phyloP scores from a whole-genome alignment of 768 basidiomycete species.

The Suillus sp. region DNA sequence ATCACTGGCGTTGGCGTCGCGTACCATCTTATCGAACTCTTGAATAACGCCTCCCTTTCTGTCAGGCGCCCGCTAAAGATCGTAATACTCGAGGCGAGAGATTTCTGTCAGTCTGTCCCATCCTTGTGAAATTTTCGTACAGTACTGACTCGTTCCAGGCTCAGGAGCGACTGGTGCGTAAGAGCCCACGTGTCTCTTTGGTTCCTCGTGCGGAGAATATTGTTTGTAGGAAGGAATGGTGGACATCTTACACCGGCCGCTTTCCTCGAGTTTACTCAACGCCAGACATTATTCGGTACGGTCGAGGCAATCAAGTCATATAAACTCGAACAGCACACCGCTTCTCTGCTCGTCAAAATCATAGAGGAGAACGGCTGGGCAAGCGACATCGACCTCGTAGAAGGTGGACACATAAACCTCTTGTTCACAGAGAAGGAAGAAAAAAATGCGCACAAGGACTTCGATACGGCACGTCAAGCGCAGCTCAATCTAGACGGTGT shows the following conservation, averaged over 20 bases:
- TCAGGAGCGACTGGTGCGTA: constrained; percentile 72
- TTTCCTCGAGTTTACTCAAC: constrained; percentile 48
- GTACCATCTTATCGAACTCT: constrained; percentile 61
- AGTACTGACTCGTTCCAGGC: constrained; percentile 39
- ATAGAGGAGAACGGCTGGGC: constrained; percentile 46
- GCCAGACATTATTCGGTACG: constrained; percentile 43
- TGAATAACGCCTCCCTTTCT: constrained; percentile 11
- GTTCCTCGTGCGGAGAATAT: background rate
- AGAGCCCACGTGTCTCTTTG: background rate
- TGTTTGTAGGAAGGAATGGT: constrained; percentile 70
- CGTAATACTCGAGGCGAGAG: constrained; percentile 80
- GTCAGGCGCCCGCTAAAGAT: constrained; percentile 43
- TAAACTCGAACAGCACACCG: constrained; percentile 60
- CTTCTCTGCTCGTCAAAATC: constrained; percentile 48
- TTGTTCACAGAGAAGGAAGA: constrained; percentile 51
- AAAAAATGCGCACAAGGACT: constrained; percentile 43
- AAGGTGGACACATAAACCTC: constrained; percentile 54
- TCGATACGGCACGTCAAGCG: constrained; percentile 52
- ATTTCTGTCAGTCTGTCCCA: constrained; percentile 65
- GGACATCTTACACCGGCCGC: constrained; percentile 65
- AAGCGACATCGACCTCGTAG: constrained; percentile 60
- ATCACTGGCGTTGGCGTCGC: constrained; percentile 77
- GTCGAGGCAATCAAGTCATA: constrained; percentile 58
- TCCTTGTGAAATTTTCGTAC: constrained; percentile 1
- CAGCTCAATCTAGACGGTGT: constrained; percentile 49